Percentiles rank a stretch among this genome's conserved stretches.
These are phyloP conservation scores for Euptelea pleiosperma DNA, from an alignment of 164 flowering plant genomes.

Conservation along the genomic window DNA sequence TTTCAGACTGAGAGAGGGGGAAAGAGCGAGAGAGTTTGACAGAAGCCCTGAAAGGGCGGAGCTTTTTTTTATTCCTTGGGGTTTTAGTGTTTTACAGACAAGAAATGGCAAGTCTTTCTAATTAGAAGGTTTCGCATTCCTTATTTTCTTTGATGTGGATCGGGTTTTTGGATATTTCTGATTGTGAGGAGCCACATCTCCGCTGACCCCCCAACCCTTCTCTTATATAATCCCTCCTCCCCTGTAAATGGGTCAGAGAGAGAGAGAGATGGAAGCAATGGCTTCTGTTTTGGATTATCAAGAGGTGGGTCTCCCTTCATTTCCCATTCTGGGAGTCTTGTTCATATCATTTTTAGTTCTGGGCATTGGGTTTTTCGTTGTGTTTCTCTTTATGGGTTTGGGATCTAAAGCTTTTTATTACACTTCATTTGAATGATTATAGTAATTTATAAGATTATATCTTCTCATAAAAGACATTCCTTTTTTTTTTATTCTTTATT, in stretches of 20 bases:
- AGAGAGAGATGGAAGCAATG: constrained; percentile 21
- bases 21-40: not conserved
- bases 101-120: not conserved
- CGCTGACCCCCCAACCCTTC: not conserved
- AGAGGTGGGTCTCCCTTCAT: constrained; percentile 16
- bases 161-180: not conserved
- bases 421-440: not conserved
- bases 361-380: too few relatives aligned
- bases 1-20: not conserved
- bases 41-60: constrained; percentile 7
- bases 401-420: not conserved
- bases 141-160: not conserved
- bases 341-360: not conserved
- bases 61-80: too few relatives aligned
- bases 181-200: not conserved
- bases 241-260: constrained; percentile 2
- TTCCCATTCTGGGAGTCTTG: not conserved
- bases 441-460: not conserved
- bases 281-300: constrained; percentile 19
- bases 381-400: too few relatives aligned
- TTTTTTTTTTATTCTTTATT: not conserved
- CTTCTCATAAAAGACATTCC: not conserved
- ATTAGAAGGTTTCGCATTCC: constrained; percentile 5
- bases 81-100: not conserved
- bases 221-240: not conserved